Evolutionary conservation across 2,329 filamentous ascomycete species (phyloP), one percentile per base, ranked within the genome.

Genomic region (Magnaporthiopsis rhizophila): DNA sequence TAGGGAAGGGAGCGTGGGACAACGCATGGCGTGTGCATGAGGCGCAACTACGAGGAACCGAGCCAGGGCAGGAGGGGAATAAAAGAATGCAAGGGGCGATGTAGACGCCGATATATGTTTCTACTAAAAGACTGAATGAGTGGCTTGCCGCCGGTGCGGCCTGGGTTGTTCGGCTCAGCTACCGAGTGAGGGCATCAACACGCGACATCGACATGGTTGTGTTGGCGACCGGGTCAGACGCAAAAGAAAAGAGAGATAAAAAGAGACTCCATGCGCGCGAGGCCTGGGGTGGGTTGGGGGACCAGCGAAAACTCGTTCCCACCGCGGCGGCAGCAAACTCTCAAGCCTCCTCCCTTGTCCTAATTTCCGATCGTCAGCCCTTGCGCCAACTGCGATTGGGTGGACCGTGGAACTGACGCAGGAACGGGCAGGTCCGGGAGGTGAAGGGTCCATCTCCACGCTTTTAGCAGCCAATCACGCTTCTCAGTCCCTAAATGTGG

Each of bases 101-200:
- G 8, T 34, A 34, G 18, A 58, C 61, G 61, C 53, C 61, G 3
- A 21, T 50, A 13, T 28, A 21, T 26, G n/a, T 38, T 13, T 45
- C 38, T 61, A 18, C 11, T 11, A 8, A 62, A n/a, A 30, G n/a
- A 34, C 2, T 62, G 30, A 62, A 62, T 36, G 61, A 62, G n/a
- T 57, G 61, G 50, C 61, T 56, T 62, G 61, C 50, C 61, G 28
- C 61, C 30, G 50, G 11, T 50, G 61, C 61, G 50, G 30, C n/a
- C 45, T 53, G 21, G 45, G 45, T 11, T 53, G 21, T 53, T 53
- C 45, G 45, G 45, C 45, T 53, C 45, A 53, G 8, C 45, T 53
- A 53, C 45, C 45, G 45, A 53, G 45, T 24, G 45, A 53, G 45
- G 45, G 45, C 45, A 53, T 53, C 45, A n/a, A 53, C 45, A 53